phyloP scores from a whole-genome alignment of 2,329 filamentous ascomycete genomes.

The Teratosphaeria nubilosa region DNA sequence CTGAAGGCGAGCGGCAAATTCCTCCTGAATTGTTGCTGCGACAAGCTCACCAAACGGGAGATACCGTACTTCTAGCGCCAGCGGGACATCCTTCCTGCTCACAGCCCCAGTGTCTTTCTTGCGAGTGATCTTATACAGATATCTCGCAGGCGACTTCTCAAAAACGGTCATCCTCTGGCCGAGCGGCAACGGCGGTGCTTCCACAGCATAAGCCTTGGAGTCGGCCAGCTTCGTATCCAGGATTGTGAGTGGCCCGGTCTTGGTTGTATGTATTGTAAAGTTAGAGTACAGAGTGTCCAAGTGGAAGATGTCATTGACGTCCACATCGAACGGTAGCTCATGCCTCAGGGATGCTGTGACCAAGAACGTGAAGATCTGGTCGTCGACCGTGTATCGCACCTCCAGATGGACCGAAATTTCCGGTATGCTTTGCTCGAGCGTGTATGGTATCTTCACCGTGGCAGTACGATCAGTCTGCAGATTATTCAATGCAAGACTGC shows the following conservation, averaged over 20 bases:
- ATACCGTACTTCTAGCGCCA: slow-evolving; percentile 66
- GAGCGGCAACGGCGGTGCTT: slow-evolving; percentile 39
- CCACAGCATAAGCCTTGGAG: slow-evolving; percentile 58
- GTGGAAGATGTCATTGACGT: slow-evolving; percentile 94
- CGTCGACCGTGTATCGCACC: slow-evolving; percentile 16
- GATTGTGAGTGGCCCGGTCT: slow-evolving; percentile 62
- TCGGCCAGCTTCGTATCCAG: slow-evolving; percentile 59
- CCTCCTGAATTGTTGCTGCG: slow-evolving; percentile 34
- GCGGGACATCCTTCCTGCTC: slow-evolving; percentile 27
- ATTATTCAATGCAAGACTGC: slow-evolving; percentile 12
- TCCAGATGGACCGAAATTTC: slow-evolving; percentile 64
- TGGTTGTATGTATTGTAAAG: slow-evolving; percentile 82
- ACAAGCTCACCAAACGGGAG: slow-evolving; percentile 68
- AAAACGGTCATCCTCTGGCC: slow-evolving; percentile 53
- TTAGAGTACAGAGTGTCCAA: slow-evolving; percentile 70
- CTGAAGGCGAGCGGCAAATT: slow-evolving; percentile 39
- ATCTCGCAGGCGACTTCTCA: slow-evolving; percentile 66
- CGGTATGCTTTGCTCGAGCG: slow-evolving; percentile 63
- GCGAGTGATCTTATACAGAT: slow-evolving; percentile 68
- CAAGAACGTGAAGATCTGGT: slow-evolving; percentile 37
- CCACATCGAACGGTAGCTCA: slow-evolving; percentile 77
- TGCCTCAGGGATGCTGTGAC: slow-evolving; percentile 57
- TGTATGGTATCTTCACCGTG: slow-evolving; percentile 66
- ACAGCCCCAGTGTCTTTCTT: slow-evolving; percentile 29
- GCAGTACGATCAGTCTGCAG: slow-evolving; percentile 33